Base-by-base conservation (phyloP, 2,329 filamentous ascomycete genomes). In the Seiridium unicorne region DNA sequence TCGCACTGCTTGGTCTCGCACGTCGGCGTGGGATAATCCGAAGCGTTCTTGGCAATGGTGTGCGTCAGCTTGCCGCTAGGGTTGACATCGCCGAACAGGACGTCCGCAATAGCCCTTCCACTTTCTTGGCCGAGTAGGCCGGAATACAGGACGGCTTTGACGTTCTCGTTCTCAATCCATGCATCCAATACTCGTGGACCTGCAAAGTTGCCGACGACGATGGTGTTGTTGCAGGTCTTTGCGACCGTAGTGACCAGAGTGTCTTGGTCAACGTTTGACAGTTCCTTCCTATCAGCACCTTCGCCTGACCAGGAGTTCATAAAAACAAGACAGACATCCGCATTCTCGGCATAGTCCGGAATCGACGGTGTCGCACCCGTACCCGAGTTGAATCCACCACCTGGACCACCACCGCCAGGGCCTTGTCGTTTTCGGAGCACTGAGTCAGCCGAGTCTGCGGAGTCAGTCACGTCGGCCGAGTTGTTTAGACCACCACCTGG, bases 161-260 rank as follows among this genome's bases (percentile, higher is more conserved):
- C 79, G 68, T 88, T 88, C 5, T 78, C 76, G 67, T 84, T 78
- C n/a, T 83, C 72, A 60, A 82, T 80, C 74, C 80, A 87, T 1
- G 82, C 76, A 60, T 84, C 79, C 40, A 89, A 73, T 7, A 88
- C 73, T 36, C 89, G 82, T 3, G 86, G 78, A 2, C 86, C 86
- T 13, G 85, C 82, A 10, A 84, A 84, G 74, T 90, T 88, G 60
- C 90, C 81, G 61, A 90, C 79, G 35, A 90, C 83, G 46, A 91
- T 79, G 9, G 87, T 90, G 76, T 90, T 90, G 76, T 87, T 87
- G 76, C 83, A 88, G 60, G 81, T 74, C 4, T 79, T 77, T 1
- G 85, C 81, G 5, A 88, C 85, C 40, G 84, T 85, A 56, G 80
- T 74, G 65, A 90, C 85, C 56, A 89, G 69, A 5, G 78, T 75